These are phyloP conservation scores for Colletotrichum cuscutae DNA, from an alignment of 2,329 filamentous ascomycete genomes.

Conservation along the genomic window DNA sequence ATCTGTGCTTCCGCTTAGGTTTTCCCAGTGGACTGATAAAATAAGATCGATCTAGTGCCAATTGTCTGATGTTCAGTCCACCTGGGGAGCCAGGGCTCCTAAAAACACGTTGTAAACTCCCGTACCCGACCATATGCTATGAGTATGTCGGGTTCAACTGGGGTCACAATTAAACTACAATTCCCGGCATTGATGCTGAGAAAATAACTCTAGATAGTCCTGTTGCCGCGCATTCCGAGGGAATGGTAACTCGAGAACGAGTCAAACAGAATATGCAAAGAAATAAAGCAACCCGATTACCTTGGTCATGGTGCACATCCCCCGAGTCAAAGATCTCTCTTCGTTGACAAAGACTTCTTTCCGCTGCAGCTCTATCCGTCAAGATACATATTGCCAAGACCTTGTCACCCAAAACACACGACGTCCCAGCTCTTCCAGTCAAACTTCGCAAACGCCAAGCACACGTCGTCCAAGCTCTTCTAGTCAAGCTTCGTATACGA, in stretches of 20 bases:
- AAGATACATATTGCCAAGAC: neutral
- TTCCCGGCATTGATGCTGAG: neutral
- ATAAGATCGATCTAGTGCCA: no score
- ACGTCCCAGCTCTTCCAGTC: neutral
- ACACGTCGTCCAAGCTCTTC: neutral
- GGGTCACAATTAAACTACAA: no score
- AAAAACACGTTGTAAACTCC: neutral
- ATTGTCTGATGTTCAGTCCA: no score
- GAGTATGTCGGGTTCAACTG: neutral
- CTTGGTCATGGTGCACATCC: neutral
- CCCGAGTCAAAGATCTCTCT: neutral
- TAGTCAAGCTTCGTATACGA: neutral
- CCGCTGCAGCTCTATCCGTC: neutral
- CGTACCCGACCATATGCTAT: neutral
- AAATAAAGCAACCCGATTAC: neutral
- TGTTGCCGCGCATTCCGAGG: neutral
- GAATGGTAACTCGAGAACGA: neutral
- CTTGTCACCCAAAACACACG: no score
- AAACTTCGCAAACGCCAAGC: no score
- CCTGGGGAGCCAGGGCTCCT: no score
- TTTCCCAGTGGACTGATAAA: no score
- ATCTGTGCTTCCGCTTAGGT: no score
- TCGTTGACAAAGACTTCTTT: neutral
- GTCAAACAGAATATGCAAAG: neutral
- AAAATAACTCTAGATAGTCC: neutral